Evolutionary conservation across 768 basidiomycete species (phyloP), one percentile per base, ranked within the genome.

Genomic region (Coprinopsis sp.): DNA sequence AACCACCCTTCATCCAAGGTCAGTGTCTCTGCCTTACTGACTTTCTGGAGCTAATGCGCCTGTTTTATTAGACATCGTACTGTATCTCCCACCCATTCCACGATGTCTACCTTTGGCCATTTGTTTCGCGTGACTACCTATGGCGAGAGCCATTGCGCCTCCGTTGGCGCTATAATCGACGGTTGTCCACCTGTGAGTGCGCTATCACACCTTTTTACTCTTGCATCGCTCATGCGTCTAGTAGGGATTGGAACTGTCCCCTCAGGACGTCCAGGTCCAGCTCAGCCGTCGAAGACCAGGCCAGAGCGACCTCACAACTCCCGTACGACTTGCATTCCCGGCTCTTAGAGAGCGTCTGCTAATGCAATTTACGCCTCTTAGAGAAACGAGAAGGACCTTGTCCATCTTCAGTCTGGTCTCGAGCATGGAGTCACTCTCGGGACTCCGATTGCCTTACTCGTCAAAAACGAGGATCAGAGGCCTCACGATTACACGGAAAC

Each of bases 401-500:
- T 98, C 13, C 82, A 87, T 44, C 70, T 99, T 25, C 96, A 99
- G 64, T 95, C 93, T 25, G 96, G 96, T 23, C 73, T 85, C 23
- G 96, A 99, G 64, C 84, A 87, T 52, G 96, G 91, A 22, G 84
- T 95, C 23, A 97, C 96, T 2, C 82, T 99, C 18, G 96, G 96
- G 37, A 99, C 96, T 16, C 96, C 96, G 18, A 98, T 99, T 58
- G 94, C 84, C 2, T 81, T 99, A n/a, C 74, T 97, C 41, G 92
- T 99, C 30, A 89, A 82, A 59, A 99, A 99, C 67, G 93, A 98
- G 70, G 96, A 99, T 64, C 96, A 99, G 62, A 77, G 96, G 23
- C 96, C 96, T 16, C 89, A 97, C 59, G 96, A 99, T 67, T 99
- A 99, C 68, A 84, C 93, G 53, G 96, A 98, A 72, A 98, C 96